phyloP scores from a whole-genome alignment of 2,329 filamentous ascomycete species.

The Ophiostoma sp. region DNA sequence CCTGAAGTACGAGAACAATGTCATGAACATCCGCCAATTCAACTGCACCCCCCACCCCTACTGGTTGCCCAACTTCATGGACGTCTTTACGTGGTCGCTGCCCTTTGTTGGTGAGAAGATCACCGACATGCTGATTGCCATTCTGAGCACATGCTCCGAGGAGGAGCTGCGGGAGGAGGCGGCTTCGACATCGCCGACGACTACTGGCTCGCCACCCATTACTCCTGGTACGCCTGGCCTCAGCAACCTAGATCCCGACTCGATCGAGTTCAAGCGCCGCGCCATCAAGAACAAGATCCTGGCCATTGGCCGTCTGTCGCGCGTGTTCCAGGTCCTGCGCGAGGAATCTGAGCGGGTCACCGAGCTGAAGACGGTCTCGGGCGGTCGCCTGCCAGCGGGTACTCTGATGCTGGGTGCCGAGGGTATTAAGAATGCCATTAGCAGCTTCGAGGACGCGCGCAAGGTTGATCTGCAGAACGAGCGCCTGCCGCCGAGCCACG shows the following conservation, averaged over 20 bases:
- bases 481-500: slow-evolving; percentile 81
- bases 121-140: slow-evolving; percentile 98
- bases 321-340: slow-evolving; percentile 95
- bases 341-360: slow-evolving; percentile 96
- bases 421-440: slow-evolving; percentile 97
- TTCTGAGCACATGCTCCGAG: slow-evolving; percentile 97
- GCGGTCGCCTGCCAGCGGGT: slow-evolving; percentile 84
- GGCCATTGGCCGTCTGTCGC: slow-evolving; percentile 90
- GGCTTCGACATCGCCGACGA: slow-evolving; percentile 53
- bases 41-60: slow-evolving; percentile 99
- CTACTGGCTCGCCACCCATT: slow-evolving; percentile 68
- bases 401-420: slow-evolving; percentile 97
- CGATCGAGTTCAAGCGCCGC: slow-evolving; percentile 86
- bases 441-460: slow-evolving; percentile 89
- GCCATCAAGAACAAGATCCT: slow-evolving; percentile 99
- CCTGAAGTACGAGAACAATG: slow-evolving; percentile 98
- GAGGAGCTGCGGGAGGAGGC: slow-evolving; percentile 92
- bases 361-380: slow-evolving; percentile 93
- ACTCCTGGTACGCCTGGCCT: slow-evolving; percentile 32
- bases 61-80: slow-evolving; percentile 99
- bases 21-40: slow-evolving; percentile 99
- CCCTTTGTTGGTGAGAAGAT: slow-evolving; percentile 99
- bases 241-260: slow-evolving; percentile 60
- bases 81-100: slow-evolving; percentile 99
- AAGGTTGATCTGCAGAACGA: slow-evolving; percentile 98